These are phyloP conservation scores for Sphagnum fallax DNA, from an alignment of 228 moss, liverwort and hornwort genomes.

Conservation along the genomic window DNA sequence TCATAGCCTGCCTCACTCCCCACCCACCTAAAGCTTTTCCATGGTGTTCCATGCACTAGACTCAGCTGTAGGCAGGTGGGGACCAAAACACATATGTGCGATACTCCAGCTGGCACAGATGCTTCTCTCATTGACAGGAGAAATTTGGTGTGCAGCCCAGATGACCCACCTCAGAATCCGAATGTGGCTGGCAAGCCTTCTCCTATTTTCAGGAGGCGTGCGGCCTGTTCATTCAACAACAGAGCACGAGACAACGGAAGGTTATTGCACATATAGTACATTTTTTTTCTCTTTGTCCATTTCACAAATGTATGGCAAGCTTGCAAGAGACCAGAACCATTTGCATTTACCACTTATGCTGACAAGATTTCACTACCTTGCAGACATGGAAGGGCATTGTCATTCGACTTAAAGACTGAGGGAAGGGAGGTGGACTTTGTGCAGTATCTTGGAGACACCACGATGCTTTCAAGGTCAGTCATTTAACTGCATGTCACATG, in stretches of 20 bases:
- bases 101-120: too few relatives aligned
- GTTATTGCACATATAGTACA: slow-evolving; percentile 15
- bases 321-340: too few relatives aligned
- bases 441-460: slow-evolving; percentile 55
- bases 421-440: slow-evolving; percentile 71
- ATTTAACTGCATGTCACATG: not conserved
- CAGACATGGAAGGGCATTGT: slow-evolving; percentile 90
- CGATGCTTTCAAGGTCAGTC: slow-evolving; percentile 41
- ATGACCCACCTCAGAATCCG: slow-evolving; percentile 89
- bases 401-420: slow-evolving; percentile 84
- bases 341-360: too few relatives aligned
- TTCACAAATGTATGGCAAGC: too few relatives aligned
- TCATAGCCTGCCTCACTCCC: too few relatives aligned
- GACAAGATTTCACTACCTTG: slow-evolving; percentile 11
- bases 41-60: too few relatives aligned
- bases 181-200: slow-evolving; percentile 66
- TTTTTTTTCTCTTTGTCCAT: not conserved
- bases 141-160: slow-evolving; percentile 76
- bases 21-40: too few relatives aligned
- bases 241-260: slow-evolving; percentile 64
- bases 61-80: too few relatives aligned
- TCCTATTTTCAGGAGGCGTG: slow-evolving; percentile 77
- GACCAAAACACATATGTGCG: too few relatives aligned
- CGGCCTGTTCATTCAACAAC: slow-evolving; percentile 60
- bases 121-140: slow-evolving; percentile 10